Percentiles rank a stretch among this genome's conserved stretches.
Evolutionary conservation across 2,329 filamentous ascomycete species (phyloP).

Genomic region (Uncinocarpus reesii): DNA sequence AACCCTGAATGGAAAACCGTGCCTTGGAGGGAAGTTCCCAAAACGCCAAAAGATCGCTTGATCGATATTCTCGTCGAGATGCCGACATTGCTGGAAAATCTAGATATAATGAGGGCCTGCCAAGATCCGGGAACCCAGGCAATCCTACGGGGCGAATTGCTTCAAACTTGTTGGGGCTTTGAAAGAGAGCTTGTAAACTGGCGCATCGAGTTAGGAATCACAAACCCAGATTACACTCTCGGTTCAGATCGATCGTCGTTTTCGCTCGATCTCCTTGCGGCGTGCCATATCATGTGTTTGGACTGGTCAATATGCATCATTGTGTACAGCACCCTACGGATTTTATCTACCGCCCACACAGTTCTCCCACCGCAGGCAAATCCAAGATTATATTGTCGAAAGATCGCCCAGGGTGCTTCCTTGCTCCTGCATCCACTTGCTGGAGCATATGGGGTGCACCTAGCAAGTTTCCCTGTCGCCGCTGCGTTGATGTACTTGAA

Average conservation of each 20-base stretch:
- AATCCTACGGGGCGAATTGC: neutral
- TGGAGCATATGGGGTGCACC: conserved; percentile 10
- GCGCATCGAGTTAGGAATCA: neutral
- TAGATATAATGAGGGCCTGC: conserved; percentile 20
- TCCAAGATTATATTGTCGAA: conserved; percentile 7
- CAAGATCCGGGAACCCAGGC: neutral
- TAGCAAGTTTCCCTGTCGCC: conserved; percentile 10
- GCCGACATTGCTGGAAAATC: conserved; percentile 25
- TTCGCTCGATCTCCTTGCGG: conserved; percentile 8
- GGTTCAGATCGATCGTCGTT: neutral
- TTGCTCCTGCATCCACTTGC: conserved; percentile 5
- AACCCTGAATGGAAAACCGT: conserved; percentile 27
- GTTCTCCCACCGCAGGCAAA: conserved; percentile 2
- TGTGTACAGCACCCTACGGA: conserved; percentile 9
- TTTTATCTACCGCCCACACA: neutral
- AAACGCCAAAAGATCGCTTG: conserved; percentile 28
- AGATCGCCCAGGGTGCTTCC: conserved; percentile 6
- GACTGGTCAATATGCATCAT: conserved; percentile 9
- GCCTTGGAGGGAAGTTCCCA: conserved; percentile 26
- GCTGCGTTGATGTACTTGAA: conserved; percentile 7
- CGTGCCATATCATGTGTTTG: conserved; percentile 11
- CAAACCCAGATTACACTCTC: conserved; percentile 2
- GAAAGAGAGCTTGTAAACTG: neutral
- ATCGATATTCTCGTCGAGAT: conserved; percentile 27
- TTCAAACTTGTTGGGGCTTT: neutral